Evolutionary conservation across 768 basidiomycete species (phyloP), one percentile per base, ranked within the genome.

Genomic region (Calvatia gigantea): DNA sequence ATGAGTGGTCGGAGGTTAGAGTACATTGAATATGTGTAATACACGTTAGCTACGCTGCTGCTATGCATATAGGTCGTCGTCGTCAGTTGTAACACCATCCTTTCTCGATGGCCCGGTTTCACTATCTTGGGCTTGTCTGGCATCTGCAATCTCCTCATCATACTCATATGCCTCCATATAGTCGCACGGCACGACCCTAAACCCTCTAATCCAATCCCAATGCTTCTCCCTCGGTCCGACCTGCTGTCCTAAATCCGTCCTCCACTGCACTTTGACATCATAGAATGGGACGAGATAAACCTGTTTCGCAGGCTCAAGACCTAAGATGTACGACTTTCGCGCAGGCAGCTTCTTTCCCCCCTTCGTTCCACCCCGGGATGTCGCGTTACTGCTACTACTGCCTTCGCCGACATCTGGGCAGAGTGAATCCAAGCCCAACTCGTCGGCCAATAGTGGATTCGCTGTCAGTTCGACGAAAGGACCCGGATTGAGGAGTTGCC

Each of bases 1-100:
- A 94, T 59, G 86, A 90, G 60, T 91, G 91, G 82, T 74, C 76
- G 2, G 80, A 85, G 65, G 63, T 89, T 11, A 45, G 39, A 25
- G 47, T 47, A 14, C 44, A 39, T 15, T 47, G 38, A 47, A 19
- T 42, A 11, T 42, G 25, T 35, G n/a, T n/a, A n/a, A n/a, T n/a
- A n/a, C n/a, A n/a, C n/a, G n/a, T n/a, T n/a, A n/a, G n/a, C n/a
- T n/a, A n/a, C n/a, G n/a, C n/a, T n/a, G n/a, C n/a, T n/a, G n/a
- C n/a, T n/a, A n/a, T n/a, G n/a, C n/a, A n/a, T n/a, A n/a, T n/a
- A n/a, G n/a, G n/a, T n/a, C n/a, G n/a, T n/a, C n/a, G n/a, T n/a
- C n/a, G n/a, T n/a, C n/a, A n/a, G n/a, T n/a, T n/a, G n/a, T n/a
- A n/a, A n/a, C n/a, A n/a, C n/a, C n/a, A n/a, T n/a, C n/a, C n/a